Evolutionary conservation across 2,329 filamentous ascomycete genomes (phyloP).

Genomic region (Fusarium sp.): DNA sequence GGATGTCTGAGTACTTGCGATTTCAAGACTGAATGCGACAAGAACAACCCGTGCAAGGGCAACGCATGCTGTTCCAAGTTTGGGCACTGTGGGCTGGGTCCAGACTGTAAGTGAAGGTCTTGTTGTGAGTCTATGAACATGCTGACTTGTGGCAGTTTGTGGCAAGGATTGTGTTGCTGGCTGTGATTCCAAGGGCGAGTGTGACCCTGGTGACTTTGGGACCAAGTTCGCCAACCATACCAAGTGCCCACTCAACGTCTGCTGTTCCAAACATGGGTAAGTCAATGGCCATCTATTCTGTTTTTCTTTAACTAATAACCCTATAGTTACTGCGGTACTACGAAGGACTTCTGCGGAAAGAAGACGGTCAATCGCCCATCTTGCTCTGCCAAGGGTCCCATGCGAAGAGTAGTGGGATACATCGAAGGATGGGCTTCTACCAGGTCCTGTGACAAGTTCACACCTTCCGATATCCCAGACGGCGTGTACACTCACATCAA

Average conservation of each 20-base stretch:
- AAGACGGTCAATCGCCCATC: not conserved
- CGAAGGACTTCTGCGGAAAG: slow-evolving; percentile 4
- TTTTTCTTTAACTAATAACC: not conserved
- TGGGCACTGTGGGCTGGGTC: no score
- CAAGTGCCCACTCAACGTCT: slow-evolving; percentile 31
- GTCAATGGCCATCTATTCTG: not conserved
- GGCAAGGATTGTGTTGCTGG: no score
- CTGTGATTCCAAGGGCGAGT: slow-evolving; percentile 32
- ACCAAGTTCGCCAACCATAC: slow-evolving; percentile 39
- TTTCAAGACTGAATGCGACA: no score
- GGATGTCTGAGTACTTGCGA: no score
- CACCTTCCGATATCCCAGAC: not conserved
- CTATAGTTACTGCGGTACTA: not conserved
- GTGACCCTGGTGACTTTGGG: slow-evolving; percentile 52
- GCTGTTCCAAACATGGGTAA: slow-evolving; percentile 21
- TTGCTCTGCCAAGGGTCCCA: not conserved
- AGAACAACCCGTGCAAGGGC: no score
- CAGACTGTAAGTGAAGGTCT: no score
- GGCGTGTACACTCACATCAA: not conserved
- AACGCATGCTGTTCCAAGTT: no score
- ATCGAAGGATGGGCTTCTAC: slow-evolving; percentile 2
- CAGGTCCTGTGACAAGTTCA: not conserved
- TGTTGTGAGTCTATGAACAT: no score
- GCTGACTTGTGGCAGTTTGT: no score
- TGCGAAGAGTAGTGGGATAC: not conserved